Evolutionary conservation across 192 early-diverging fungal species (phyloP).

Genomic region (Umbelopsis ramanniana): DNA sequence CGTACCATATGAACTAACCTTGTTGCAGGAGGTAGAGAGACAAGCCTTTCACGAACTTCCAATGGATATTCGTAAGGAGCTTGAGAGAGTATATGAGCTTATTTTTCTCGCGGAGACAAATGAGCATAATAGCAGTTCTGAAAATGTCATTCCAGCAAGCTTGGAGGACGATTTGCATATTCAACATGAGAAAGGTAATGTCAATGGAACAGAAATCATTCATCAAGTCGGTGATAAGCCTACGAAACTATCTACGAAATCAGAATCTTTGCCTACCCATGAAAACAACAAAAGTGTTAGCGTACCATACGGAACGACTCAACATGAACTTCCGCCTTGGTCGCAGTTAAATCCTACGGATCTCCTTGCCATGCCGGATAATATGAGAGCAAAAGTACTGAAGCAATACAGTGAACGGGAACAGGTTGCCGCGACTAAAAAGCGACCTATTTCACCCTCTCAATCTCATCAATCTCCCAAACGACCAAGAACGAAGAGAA

Average conservation of each 20-base stretch:
- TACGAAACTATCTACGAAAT: not conserved
- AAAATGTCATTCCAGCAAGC: not conserved
- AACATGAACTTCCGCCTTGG: constrained; percentile 43
- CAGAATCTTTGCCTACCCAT: not conserved
- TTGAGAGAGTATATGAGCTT: constrained; percentile 27
- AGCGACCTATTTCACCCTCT: not conserved
- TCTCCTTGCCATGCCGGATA: constrained; percentile 43
- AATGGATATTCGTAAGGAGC: constrained; percentile 42
- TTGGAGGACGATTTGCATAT: not conserved
- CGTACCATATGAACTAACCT: not conserved
- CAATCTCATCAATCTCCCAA: not conserved
- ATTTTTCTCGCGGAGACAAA: constrained; percentile 19
- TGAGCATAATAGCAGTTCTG: not conserved
- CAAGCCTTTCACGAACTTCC: constrained; percentile 44
- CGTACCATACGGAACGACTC: not conserved
- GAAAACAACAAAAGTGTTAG: not conserved
- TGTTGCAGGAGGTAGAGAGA: constrained; percentile 34
- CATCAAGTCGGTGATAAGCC: not conserved
- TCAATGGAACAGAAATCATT: not conserved
- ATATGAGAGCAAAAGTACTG: constrained; percentile 34
- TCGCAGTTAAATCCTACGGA: constrained; percentile 51
- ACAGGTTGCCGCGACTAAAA: not conserved
- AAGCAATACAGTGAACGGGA: constrained; percentile 25
- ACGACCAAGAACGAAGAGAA: not conserved
- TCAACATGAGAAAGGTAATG: not conserved